Percentiles rank a stretch among this genome's conserved stretches.
Evolutionary conservation across 768 basidiomycete species (phyloP).

Genomic region (Hygrocybe coccinea): DNA sequence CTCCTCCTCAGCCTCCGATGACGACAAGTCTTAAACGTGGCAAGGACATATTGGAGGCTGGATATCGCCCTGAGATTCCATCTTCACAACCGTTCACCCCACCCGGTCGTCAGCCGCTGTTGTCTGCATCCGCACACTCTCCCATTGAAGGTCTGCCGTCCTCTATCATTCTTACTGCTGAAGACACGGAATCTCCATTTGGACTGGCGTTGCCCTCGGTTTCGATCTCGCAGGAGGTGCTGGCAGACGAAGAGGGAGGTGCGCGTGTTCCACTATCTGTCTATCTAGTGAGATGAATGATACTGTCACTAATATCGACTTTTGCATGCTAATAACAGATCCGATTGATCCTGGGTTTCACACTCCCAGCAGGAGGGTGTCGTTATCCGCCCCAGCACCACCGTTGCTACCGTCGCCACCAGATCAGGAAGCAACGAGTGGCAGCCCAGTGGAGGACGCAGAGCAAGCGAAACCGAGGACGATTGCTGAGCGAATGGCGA

Average conservation of each 20-base stretch:
- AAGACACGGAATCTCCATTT: constrained; percentile 12
- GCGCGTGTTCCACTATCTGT: constrained; percentile 18
- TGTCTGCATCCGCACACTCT: too few species aligned
- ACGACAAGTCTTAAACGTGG: not conserved
- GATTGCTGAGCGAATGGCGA: constrained; percentile 94
- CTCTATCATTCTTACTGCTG: not conserved
- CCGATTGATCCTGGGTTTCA: constrained; percentile 66
- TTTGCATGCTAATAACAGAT: constrained; percentile 35
- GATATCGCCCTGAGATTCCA: too few species aligned
- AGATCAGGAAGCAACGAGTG: constrained; percentile 13
- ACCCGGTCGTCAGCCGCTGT: too few species aligned
- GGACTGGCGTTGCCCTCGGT: constrained; percentile 16
- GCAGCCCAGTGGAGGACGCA: constrained; percentile 31
- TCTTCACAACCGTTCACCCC: too few species aligned
- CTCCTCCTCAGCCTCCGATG: constrained; percentile 1
- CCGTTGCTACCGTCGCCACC: constrained; percentile 1
- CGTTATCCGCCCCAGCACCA: constrained; percentile 22
- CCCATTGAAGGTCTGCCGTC: too few species aligned
- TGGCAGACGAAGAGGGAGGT: constrained; percentile 66
- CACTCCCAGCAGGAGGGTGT: constrained; percentile 43
- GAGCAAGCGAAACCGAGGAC: constrained; percentile 57
- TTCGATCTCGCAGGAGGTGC: constrained; percentile 36
- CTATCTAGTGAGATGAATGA: not conserved
- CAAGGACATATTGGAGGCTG: not conserved
- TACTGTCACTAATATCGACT: constrained; percentile 2